Conservation (phyloP, 371 early-diverging fungal species). For the Mortierella sp. region DNA sequence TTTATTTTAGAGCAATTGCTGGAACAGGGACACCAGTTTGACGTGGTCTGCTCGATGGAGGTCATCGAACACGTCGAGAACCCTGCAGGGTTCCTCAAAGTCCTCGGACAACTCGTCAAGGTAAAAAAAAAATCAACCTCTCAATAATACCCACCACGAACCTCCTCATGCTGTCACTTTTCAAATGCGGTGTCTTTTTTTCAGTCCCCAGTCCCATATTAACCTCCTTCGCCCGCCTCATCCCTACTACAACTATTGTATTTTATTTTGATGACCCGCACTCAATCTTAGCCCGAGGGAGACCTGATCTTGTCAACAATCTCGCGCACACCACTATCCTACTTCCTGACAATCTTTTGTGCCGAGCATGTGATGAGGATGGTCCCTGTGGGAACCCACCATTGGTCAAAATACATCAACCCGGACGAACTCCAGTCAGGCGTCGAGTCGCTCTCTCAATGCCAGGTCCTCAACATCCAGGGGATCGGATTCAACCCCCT, state of each 20-base stretch:
- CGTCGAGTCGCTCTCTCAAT: conserved; percentile 36
- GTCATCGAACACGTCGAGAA: conserved; percentile 94
- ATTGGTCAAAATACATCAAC: conserved; percentile 85
- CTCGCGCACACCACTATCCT: conserved; percentile 84
- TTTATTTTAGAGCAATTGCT: conserved; percentile 67
- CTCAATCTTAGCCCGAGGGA: conserved; percentile 76
- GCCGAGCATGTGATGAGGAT: conserved; percentile 87
- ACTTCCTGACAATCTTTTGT: conserved; percentile 82
- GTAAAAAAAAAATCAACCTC: conserved; percentile 42
- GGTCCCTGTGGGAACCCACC: conserved; percentile 92
- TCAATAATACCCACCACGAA: not conserved
- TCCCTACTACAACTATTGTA: too few relatives aligned
- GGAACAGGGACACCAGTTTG: conserved; percentile 73
- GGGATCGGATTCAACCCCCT: conserved; percentile 58
- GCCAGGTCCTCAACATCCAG: conserved; percentile 46
- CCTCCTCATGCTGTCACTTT: not conserved
- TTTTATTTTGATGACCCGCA: too few relatives aligned
- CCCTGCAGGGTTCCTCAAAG: conserved; percentile 77
- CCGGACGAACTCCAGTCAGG: conserved; percentile 69
- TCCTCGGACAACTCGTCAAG: conserved; percentile 74
- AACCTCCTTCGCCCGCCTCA: too few relatives aligned
- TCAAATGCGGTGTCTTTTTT: not conserved
- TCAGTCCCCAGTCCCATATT: too few relatives aligned
- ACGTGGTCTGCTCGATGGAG: conserved; percentile 90
- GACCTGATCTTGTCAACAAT: conserved; percentile 91